A percentile compares a stretch with the other conserved stretches of the same genome.
Evolutionary conservation across 2,329 filamentous ascomycete genomes (phyloP).

Genomic region (Trichophyton verrucosum): DNA sequence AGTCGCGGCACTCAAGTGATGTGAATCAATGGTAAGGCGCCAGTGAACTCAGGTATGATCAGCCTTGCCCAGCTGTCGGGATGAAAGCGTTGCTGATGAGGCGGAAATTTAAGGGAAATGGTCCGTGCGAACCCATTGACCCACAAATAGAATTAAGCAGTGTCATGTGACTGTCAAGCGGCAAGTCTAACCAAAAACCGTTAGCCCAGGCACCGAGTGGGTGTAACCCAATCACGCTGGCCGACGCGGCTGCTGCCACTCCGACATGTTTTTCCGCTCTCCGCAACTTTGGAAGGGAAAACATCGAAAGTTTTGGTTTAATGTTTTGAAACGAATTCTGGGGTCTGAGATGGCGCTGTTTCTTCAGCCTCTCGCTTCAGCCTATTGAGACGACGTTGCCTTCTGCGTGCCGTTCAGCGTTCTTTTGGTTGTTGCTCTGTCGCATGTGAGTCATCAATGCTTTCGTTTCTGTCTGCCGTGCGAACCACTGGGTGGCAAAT

Average conservation of each 20-base stretch:
- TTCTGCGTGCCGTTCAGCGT: background rate
- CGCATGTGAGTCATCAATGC: background rate
- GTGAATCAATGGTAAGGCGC: too few relatives aligned
- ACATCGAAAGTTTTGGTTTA: background rate
- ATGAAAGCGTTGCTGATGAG: too few relatives aligned
- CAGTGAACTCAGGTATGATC: too few relatives aligned
- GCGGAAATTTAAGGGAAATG: background rate
- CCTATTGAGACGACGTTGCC: background rate
- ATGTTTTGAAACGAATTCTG: background rate
- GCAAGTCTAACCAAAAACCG: background rate
- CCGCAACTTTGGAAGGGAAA: background rate
- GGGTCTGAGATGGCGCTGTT: background rate
- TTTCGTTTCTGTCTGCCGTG: background rate
- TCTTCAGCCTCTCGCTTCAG: background rate
- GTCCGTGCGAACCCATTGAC: background rate
- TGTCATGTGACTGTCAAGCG: background rate
- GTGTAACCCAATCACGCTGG: background rate
- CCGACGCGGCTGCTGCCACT: background rate
- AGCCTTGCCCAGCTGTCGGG: too few relatives aligned
- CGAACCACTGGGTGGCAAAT: slow-evolving; percentile 1
- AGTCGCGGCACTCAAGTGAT: too few relatives aligned
- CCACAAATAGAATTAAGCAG: background rate
- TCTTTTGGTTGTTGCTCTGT: background rate
- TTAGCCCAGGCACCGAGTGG: background rate
- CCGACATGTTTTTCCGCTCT: background rate